Evolutionary conservation across 768 basidiomycete species (phyloP).

Genomic region (Peribolospora baueri): DNA sequence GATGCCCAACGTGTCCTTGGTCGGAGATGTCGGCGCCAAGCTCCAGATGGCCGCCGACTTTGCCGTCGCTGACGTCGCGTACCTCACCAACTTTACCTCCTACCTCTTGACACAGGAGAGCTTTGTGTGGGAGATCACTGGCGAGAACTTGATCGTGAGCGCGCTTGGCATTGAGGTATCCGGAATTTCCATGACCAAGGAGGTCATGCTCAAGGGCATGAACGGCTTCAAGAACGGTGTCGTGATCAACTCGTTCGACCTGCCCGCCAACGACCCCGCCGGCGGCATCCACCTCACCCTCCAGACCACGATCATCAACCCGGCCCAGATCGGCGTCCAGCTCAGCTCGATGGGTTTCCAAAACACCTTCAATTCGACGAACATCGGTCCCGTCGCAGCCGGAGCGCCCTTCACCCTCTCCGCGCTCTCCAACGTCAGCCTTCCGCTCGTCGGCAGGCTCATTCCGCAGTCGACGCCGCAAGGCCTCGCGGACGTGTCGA

Average conservation of each 20-base stretch:
- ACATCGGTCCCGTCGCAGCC: slow-evolving; percentile 33
- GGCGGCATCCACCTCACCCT: slow-evolving; percentile 48
- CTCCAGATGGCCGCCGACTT: slow-evolving; percentile 34
- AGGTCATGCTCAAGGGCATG: slow-evolving; percentile 42
- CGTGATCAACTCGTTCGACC: slow-evolving; percentile 38
- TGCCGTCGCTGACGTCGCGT: slow-evolving; percentile 31
- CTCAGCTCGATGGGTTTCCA: slow-evolving; percentile 38
- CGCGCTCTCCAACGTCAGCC: slow-evolving; percentile 29
- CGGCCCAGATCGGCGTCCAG: slow-evolving; percentile 48
- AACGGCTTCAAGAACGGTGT: slow-evolving; percentile 42
- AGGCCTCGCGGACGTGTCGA: slow-evolving; percentile 36
- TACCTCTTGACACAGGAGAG: slow-evolving; percentile 34
- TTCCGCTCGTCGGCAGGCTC: slow-evolving; percentile 38
- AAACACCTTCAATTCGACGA: slow-evolving; percentile 29
- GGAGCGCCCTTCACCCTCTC: slow-evolving; percentile 29
- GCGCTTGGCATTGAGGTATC: slow-evolving; percentile 28
- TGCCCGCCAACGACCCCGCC: slow-evolving; percentile 42
- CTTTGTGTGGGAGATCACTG: slow-evolving; percentile 46
- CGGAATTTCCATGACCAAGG: slow-evolving; percentile 32
- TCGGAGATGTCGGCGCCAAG: slow-evolving; percentile 35
- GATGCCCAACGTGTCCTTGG: slow-evolving; percentile 29
- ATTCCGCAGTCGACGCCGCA: slow-evolving; percentile 32
- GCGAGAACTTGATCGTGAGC: slow-evolving; percentile 36
- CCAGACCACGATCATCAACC: slow-evolving; percentile 38
- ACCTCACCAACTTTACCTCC: slow-evolving; percentile 35